A percentile compares a stretch with the other conserved stretches of the same genome.
Conservation (phyloP, 805 yeast species). For the Yamadazyma laniorum region DNA sequence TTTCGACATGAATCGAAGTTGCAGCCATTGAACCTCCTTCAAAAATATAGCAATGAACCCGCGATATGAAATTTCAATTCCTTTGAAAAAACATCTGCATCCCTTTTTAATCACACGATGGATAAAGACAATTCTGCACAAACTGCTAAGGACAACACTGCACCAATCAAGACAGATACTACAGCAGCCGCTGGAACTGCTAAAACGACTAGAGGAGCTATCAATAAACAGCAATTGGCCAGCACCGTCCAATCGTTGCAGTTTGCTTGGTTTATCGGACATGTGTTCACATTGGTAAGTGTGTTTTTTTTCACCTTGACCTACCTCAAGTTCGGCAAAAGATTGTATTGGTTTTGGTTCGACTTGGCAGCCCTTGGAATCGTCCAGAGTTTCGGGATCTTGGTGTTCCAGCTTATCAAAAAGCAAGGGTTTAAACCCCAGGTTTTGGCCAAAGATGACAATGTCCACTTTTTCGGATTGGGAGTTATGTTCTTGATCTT, state of each 20-base stretch:
- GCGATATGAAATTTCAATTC: too few species aligned
- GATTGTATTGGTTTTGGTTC: slow-evolving; percentile 44
- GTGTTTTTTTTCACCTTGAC: slow-evolving; percentile 32
- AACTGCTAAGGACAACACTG: not conserved
- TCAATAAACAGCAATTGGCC: slow-evolving; percentile 17
- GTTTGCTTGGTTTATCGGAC: slow-evolving; percentile 71
- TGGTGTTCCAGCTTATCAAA: slow-evolving; percentile 54
- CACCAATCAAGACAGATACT: not conserved
- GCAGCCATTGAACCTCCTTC: too few species aligned
- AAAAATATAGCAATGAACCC: too few species aligned
- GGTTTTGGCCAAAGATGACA: slow-evolving; percentile 50
- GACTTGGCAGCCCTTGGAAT: slow-evolving; percentile 61
- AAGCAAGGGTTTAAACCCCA: slow-evolving; percentile 25
- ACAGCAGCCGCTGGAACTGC: slow-evolving; percentile 3
- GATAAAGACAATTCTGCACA: not conserved
- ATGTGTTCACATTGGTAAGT: slow-evolving; percentile 33
- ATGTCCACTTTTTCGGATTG: slow-evolving; percentile 66
- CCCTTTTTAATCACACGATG: slow-evolving; percentile 5
- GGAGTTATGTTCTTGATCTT: slow-evolving; percentile 48
- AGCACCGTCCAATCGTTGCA: slow-evolving; percentile 46
- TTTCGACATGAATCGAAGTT: too few species aligned
- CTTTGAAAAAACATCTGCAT: too few species aligned
- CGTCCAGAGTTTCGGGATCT: slow-evolving; percentile 71
- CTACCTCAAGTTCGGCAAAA: slow-evolving; percentile 28
- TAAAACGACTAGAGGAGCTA: slow-evolving; percentile 2